Conservation (phyloP, 371 early-diverging fungal species). For the Polyrhizophydium stewartii region DNA sequence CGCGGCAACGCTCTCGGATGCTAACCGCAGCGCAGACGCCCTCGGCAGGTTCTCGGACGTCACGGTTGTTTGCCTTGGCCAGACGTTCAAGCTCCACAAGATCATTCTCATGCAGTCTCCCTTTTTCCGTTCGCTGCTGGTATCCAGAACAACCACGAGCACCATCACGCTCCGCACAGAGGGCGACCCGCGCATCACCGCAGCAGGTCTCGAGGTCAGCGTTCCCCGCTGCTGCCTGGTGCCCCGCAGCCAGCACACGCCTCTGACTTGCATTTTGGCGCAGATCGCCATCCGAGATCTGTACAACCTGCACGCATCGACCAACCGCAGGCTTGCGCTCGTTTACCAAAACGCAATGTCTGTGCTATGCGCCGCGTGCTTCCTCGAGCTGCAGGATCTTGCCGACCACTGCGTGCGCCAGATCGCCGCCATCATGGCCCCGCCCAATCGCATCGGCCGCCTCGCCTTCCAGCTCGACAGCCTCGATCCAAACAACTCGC, state of each 20-base stretch:
- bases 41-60: constrained; percentile 24
- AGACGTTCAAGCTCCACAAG: constrained; percentile 22
- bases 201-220: constrained; percentile 5
- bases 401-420: constrained; percentile 13
- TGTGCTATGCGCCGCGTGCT: constrained; percentile 32
- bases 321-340: constrained; percentile 9
- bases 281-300: constrained; percentile 27
- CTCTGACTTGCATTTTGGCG: no score
- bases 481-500: not conserved
- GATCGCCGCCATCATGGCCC: constrained; percentile 11
- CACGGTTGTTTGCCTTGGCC: constrained; percentile 8
- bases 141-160: not conserved
- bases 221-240: no score
- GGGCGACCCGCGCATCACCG: not conserved
- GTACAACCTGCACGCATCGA: constrained; percentile 12
- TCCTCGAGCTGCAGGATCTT: constrained; percentile 24
- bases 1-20: no score
- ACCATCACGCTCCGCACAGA: not conserved
- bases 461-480: constrained; percentile 5
- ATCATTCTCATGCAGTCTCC: constrained; percentile 27
- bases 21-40: no score
- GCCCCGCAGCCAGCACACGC: no score
- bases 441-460: constrained; percentile 5
- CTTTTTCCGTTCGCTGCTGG: constrained; percentile 16
- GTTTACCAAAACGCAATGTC: constrained; percentile 7